These are phyloP conservation scores for Trichoderma guizhouense DNA, from an alignment of 2,329 filamentous ascomycete species.

Conservation along the genomic window DNA sequence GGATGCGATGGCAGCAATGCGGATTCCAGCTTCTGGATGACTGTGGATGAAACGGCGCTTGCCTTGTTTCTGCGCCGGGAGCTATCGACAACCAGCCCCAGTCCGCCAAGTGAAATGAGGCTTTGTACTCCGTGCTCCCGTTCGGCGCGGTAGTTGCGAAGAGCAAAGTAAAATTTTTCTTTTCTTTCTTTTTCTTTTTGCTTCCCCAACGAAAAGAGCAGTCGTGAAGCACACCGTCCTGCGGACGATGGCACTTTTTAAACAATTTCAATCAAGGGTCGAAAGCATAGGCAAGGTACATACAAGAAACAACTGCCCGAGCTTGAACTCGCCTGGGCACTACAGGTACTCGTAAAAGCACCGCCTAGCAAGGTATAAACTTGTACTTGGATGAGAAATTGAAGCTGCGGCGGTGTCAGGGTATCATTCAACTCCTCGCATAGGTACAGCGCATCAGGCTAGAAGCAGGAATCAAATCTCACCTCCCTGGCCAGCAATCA, in stretches of 20 bases:
- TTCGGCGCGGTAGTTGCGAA: background rate
- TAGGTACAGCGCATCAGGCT: background rate
- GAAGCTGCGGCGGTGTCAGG: background rate
- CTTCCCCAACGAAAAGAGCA: background rate
- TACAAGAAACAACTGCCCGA: background rate
- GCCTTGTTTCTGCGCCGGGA: slow-evolving; percentile 8
- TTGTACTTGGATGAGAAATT: background rate
- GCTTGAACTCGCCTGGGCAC: background rate
- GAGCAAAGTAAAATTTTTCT: background rate
- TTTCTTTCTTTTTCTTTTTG: background rate
- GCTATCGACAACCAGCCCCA: background rate
- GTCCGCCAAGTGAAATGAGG: background rate
- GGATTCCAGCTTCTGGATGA: background rate
- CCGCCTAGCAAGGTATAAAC: background rate
- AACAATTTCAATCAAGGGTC: background rate
- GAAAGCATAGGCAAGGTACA: background rate
- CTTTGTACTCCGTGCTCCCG: background rate
- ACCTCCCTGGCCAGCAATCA: background rate
- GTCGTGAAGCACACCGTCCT: background rate
- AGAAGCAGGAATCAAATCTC: background rate
- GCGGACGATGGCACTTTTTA: background rate
- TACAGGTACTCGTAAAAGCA: background rate
- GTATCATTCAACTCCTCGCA: background rate
- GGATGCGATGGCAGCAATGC: background rate
- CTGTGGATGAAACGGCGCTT: slow-evolving; percentile 10